Base-by-base conservation (phyloP, 257 asterid genomes). In the Phtheirospermum japonicum region DNA sequence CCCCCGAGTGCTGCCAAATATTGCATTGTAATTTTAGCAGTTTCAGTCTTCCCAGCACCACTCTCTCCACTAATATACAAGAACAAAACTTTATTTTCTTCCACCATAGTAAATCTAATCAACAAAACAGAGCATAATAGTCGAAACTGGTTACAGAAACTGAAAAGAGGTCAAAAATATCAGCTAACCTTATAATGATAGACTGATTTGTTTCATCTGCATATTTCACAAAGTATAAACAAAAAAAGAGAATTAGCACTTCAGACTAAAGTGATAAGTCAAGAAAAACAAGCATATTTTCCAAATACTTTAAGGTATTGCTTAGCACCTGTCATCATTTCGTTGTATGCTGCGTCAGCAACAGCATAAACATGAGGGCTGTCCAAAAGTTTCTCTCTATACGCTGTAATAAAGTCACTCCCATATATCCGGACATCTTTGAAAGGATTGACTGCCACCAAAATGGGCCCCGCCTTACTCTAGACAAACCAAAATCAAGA, bases 41-140 rank as follows among this genome's bases (percentile, higher is more conserved):
- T 93, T 82, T 83, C 97, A 45, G 97, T 89, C 81, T 93, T 93
- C 79, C 99, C 99, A 67, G 99, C 79, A 49, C 97, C 99, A 74
- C 99, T 89, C 76, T 85, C 96, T 59, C 97, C 99, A 67, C 99
- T 93, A 64, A 33, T 1, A 79, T 50, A 66, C 72, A 57, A 75
- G 17, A 69, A 74, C 51, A 63, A 36, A 42, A 59, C 46, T 57
- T 61, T 61, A 68, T 46, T 63, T 56, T 8, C 37, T 76, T 34
- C 46, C 65, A 17, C 16, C 43, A 42, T 4, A 64, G 54, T 46
- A 71, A 65, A 61, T 59, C 32, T 33, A 26, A 49, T 28, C 63
- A 50, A 67, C 61, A 61, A 62, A 7, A 49, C 7, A 73, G 43
- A 49, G 68, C 23, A 65, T 9, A 36, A 33, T 64, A 67, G 55